phyloP scores from a whole-genome alignment of 768 basidiomycete genomes.

The Boletus subcaerulescens region DNA sequence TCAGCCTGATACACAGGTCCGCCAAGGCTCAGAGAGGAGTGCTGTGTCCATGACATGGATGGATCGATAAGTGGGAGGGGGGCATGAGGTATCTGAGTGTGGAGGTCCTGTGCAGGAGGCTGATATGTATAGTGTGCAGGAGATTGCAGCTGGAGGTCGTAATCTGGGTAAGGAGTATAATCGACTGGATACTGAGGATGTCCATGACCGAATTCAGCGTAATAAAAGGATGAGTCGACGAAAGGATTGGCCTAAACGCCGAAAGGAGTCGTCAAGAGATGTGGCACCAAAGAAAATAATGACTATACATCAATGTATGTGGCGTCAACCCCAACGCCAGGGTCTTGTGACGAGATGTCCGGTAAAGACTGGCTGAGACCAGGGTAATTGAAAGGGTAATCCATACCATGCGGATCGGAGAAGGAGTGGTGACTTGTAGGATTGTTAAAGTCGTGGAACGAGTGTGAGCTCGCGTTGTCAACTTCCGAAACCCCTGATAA shows the following conservation, averaged over 20 bases:
- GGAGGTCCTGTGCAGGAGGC: neutral
- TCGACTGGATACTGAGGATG: neutral
- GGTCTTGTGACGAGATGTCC: neutral
- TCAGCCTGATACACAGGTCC: neutral
- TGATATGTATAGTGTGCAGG: neutral
- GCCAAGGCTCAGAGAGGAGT: neutral
- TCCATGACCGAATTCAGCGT: neutral
- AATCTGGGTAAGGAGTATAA: neutral
- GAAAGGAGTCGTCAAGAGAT: neutral
- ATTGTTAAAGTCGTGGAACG: slow-evolving; percentile 3
- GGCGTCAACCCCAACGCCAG: neutral
- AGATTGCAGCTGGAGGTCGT: neutral
- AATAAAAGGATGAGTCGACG: neutral
- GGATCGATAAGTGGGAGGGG: neutral
- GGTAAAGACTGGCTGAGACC: neutral
- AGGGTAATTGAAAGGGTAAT: neutral
- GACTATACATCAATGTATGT: slow-evolving; percentile 7
- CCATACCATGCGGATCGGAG: slow-evolving; percentile 7
- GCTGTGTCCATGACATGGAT: neutral
- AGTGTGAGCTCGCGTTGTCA: slow-evolving; percentile 6
- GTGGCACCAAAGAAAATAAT: neutral
- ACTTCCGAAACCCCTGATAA: neutral
- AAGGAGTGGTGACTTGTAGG: neutral
- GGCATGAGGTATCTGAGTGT: slow-evolving; percentile 2
- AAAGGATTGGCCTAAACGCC: slow-evolving; percentile 4